Conservation (phyloP, 106 monocot species). For the Dendrobium officinale region DNA sequence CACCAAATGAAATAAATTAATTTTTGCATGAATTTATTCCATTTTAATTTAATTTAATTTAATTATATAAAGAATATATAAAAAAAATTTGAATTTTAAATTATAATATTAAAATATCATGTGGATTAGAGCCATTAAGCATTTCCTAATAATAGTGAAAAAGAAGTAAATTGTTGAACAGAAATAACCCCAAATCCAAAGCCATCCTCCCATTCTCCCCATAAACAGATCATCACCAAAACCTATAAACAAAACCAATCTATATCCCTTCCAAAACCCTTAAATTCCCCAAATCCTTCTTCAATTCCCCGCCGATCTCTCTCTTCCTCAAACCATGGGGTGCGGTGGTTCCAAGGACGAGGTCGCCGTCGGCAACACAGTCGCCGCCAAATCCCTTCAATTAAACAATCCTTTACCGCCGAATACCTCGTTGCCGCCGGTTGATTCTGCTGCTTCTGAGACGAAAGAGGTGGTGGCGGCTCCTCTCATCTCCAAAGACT, state of each 20-base stretch:
- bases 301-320: neutral
- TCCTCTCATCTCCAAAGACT: neutral
- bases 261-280: neutral
- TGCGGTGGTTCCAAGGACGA: constrained; percentile 35
- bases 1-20: no score
- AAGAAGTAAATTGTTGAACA: no score
- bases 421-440: neutral
- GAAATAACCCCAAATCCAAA: neutral
- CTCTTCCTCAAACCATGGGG: constrained; percentile 16
- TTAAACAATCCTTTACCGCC: neutral
- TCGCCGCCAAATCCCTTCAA: constrained; percentile 1
- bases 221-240: no score
- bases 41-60: no score
- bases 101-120: no score
- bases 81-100: no score
- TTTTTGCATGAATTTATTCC: no score
- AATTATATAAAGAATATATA: no score
- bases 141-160: no score
- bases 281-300: neutral
- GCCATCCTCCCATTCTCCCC: neutral
- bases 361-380: constrained; percentile 21
- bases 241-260: no score
- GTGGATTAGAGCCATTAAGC: no score
- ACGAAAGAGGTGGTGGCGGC: neutral
- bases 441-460: neutral